These are phyloP conservation scores for Gamarada debralockiae DNA, from an alignment of 495 filamentous ascomycete genomes.

Conservation along the genomic window DNA sequence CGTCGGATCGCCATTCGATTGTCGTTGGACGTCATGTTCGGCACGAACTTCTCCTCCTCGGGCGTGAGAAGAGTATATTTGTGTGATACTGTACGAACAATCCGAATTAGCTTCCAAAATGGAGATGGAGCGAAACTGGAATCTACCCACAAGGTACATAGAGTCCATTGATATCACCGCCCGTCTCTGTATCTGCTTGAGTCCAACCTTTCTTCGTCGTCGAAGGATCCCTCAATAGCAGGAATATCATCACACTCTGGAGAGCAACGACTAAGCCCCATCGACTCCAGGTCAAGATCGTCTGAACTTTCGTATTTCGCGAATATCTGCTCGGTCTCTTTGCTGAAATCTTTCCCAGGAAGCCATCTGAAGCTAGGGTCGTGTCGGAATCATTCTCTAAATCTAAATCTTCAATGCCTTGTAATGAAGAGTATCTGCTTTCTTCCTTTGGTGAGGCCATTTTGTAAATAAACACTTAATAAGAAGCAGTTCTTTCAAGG, in stretches of 20 bases:
- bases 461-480: too few relatives aligned
- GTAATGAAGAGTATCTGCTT: too few relatives aligned
- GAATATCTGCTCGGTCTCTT: too few relatives aligned
- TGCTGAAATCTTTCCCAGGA: too few relatives aligned
- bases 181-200: constrained; percentile 22
- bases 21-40: constrained; percentile 26
- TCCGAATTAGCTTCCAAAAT: not conserved
- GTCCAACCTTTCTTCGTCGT: not conserved
- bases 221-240: constrained; percentile 4
- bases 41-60: constrained; percentile 25
- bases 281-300: constrained; percentile 15
- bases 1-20: constrained; percentile 25
- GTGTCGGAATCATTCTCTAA: too few relatives aligned
- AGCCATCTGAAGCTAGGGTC: too few relatives aligned
- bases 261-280: constrained; percentile 18
- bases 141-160: constrained; percentile 24
- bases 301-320: not conserved
- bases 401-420: too few relatives aligned
- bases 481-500: too few relatives aligned
- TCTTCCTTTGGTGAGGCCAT: too few relatives aligned
- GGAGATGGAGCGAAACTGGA: not conserved
- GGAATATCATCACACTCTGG: constrained; percentile 18
- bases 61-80: constrained; percentile 25
- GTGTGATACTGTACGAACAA: constrained; percentile 16
- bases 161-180: constrained; percentile 28